Evolutionary conservation across 2,329 filamentous ascomycete genomes (phyloP).

Genomic region (Alternaria panax): DNA sequence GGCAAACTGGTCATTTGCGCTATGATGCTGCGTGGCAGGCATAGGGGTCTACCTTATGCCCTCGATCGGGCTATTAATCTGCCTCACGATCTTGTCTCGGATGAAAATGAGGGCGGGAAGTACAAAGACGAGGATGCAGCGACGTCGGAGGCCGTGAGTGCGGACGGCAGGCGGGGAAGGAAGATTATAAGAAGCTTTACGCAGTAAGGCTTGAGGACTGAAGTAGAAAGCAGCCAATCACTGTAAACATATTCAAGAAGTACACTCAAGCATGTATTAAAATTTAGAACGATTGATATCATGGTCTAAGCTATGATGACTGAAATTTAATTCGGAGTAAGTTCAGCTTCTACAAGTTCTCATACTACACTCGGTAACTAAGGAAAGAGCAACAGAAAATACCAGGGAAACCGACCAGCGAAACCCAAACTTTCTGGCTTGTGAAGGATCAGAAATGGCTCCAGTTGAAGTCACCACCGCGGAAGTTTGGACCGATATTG

Average conservation of each 20-base stretch:
- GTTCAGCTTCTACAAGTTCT: background rate
- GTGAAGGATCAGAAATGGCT: background rate
- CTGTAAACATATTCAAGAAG: background rate
- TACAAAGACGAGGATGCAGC: constrained; percentile 1
- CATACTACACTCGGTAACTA: background rate
- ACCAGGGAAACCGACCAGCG: background rate
- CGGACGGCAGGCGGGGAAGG: background rate
- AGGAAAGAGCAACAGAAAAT: background rate
- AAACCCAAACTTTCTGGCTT: background rate
- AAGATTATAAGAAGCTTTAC: constrained; percentile 4
- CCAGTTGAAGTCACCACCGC: background rate
- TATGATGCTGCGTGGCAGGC: constrained; percentile 71
- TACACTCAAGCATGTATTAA: background rate
- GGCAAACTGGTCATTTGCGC: constrained; percentile 71
- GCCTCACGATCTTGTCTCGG: constrained; percentile 60
- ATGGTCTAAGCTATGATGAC: no score
- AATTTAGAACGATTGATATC: background rate
- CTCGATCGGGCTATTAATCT: constrained; percentile 74
- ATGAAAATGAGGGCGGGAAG: background rate
- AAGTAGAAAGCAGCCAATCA: background rate
- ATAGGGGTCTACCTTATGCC: constrained; percentile 71
- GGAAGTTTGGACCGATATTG: background rate
- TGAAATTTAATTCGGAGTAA: background rate
- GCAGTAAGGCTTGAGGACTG: background rate
- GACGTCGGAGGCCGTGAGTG: background rate